Base-by-base conservation (phyloP, 2,329 filamentous ascomycete species). In the Fusarium oxysporum region DNA sequence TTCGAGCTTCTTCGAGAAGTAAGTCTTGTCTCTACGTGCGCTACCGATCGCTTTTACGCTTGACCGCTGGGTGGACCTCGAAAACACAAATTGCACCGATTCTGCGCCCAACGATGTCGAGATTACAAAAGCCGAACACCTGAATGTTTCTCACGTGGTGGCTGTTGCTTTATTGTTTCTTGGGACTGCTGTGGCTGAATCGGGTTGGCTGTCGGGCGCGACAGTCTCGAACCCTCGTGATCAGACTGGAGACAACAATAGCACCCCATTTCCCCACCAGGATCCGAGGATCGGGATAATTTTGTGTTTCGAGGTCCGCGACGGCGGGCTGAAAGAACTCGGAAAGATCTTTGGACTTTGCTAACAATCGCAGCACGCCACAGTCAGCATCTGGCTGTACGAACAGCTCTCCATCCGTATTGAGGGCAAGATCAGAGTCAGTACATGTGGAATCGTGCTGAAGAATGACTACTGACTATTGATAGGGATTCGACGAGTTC, bases 401-500 rank as follows among this genome's bases (percentile, higher is more conserved):
- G 96, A 99, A 85, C 96, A 99, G 87, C 87, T 98, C 60, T 91
- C 92, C 19, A 95, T 97, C 80, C 89, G 96, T 68, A 98, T 99
- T 80, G 95, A 98, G 85, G 96, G 96, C 71, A 97, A 96, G 85
- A 97, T 99, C 75, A 90, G 96, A 79, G 96, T 97, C 83, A 72
- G 91, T 83, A 45, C n/a, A 37, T 6, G n/a, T 33, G 8, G 8
- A 21, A 44, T 40, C 33, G 30, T 35, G 32, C 23, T 28, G 21
- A 28, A 11, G 25, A n/a, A 30, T 28, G 48, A 19, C 9, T 43
- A 23, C 66, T 76, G 45, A 64, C 47, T 28, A 40, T 44, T 4
- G n/a, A 7, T 12, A 97, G 95, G 95, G 96, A 19, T 99, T 99
- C 76, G 96, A 99, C 82, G 96, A 99, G 83, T 99, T 98, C 85